These are phyloP conservation scores for Thraustochytrium sp. DNA, from an alignment of 352 stramenopile genomes.

Conservation along the genomic window DNA sequence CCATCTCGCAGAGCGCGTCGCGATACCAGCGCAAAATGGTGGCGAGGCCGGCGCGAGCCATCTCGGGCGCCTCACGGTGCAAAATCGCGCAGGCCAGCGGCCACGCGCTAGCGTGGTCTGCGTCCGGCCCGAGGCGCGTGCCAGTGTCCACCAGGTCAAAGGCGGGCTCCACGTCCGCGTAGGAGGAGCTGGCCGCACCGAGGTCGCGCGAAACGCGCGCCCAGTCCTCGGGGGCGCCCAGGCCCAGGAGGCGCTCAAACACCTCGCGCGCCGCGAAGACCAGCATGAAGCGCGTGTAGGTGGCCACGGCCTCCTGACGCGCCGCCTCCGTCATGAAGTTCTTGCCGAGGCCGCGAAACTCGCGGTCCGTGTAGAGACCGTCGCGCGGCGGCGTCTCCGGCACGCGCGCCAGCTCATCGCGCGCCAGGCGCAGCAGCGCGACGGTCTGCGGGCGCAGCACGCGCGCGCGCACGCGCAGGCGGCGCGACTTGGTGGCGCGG, in stretches of 20 bases:
- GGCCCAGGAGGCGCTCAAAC: background rate
- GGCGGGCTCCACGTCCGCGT: background rate
- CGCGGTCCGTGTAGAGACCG: conserved; percentile 3
- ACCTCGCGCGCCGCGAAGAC: conserved; percentile 1
- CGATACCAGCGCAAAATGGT: background rate
- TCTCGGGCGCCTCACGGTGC: background rate
- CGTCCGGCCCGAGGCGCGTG: no score
- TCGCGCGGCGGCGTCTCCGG: no score
- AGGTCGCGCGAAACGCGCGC: no score
- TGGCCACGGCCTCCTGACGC: background rate
- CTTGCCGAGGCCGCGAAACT: conserved; percentile 8
- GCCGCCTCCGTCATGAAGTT: conserved; percentile 17
- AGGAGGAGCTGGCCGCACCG: background rate
- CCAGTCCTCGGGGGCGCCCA: background rate
- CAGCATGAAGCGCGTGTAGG: conserved; percentile 12
- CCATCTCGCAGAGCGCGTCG: background rate
- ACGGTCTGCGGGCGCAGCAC: conserved; percentile 13
- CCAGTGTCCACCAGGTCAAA: background rate
- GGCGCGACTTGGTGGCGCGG: background rate
- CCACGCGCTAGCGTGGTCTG: background rate
- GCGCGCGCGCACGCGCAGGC: background rate
- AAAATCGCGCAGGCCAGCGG: background rate
- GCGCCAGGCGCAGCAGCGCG: conserved; percentile 17
- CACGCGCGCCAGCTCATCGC: background rate
- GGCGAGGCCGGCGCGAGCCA: background rate